Percentiles rank a stretch among this genome's conserved stretches.
Evolutionary conservation across 2,329 filamentous ascomycete species (phyloP).

Genomic region (Fusarium sp.): DNA sequence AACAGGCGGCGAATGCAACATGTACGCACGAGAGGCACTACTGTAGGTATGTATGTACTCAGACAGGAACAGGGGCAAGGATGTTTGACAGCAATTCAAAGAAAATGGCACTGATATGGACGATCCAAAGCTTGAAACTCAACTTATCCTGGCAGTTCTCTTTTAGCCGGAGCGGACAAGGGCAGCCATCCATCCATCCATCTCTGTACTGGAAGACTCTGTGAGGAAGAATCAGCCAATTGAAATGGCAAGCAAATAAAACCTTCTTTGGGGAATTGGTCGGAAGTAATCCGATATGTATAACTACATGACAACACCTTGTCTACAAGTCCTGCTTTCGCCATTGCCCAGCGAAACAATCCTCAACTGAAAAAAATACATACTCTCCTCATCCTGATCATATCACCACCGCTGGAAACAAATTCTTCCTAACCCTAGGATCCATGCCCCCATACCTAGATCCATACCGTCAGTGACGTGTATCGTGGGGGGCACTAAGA

Average conservation of each 20-base stretch:
- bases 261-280: background rate
- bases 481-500: conserved; percentile 27
- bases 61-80: conserved; percentile 17
- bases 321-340: background rate
- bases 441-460: conserved; percentile 10
- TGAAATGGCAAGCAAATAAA: background rate
- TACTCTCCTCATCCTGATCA: background rate
- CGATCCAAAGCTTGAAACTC: conserved; percentile 2
- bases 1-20: conserved; percentile 8
- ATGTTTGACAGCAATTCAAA: conserved; percentile 10
- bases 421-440: conserved; percentile 18
- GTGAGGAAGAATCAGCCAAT: background rate
- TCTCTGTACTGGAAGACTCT: background rate
- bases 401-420: background rate
- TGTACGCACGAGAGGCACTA: background rate
- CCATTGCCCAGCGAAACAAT: background rate
- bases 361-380: background rate
- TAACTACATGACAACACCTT: background rate
- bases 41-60: background rate
- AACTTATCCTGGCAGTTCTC: background rate
- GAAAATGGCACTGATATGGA: background rate
- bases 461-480: conserved; percentile 31
- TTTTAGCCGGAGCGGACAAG: conserved; percentile 6
- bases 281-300: conserved; percentile 16
- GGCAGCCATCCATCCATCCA: conserved; percentile 18